Base-by-base conservation (phyloP, 2,329 filamentous ascomycete species). In the Thermothelomyces thermophilus region DNA sequence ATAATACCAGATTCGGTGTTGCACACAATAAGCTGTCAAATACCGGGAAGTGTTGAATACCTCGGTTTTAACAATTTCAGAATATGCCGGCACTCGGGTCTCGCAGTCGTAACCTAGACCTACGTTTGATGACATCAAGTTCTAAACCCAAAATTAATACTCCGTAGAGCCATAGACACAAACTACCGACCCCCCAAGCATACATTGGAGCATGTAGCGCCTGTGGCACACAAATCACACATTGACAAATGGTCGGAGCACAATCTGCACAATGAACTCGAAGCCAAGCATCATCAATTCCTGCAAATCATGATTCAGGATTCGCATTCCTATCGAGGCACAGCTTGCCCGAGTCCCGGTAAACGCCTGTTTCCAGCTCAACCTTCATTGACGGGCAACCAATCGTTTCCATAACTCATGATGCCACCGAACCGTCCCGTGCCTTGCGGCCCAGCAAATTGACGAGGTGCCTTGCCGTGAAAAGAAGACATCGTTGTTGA, bases 321-420 rank as follows among this genome's bases (percentile, higher is more conserved):
- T 49, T 42, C 45, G 52, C 55, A 46, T 53, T 41, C 14, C 36
- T 56, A 47, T 56, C 46, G 48, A 48, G 39, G 36, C 39, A 49
- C 22, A 52, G 50, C 50, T 56, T 51, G 49, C 52, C 44, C 52
- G 45, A 51, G 33, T 52, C 28, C 33, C 46, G 36, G 42, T 46
- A 55, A 57, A 53, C 55, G 55, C 52, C 55, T 41, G 47, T 28
- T 36, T 47, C 48, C 57, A 35, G 39, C 54, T 55, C 58, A 58
- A 60, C 56, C 58, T 48, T 53, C 17, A 46, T 61, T 59, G 58
- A 45, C 55, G 51, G 46, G 53, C 56, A 60, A 60, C 53, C 59
- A 58, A 53, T 55, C 55, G 52, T 50, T 42, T 52, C 50, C 54
- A 56, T 58, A 40, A 51, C 22, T 54, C 50, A 51, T 56, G 49